Evolutionary conservation across 1,284 basidiomycete species (phyloP).

Genomic region (Mycena sp.): DNA sequence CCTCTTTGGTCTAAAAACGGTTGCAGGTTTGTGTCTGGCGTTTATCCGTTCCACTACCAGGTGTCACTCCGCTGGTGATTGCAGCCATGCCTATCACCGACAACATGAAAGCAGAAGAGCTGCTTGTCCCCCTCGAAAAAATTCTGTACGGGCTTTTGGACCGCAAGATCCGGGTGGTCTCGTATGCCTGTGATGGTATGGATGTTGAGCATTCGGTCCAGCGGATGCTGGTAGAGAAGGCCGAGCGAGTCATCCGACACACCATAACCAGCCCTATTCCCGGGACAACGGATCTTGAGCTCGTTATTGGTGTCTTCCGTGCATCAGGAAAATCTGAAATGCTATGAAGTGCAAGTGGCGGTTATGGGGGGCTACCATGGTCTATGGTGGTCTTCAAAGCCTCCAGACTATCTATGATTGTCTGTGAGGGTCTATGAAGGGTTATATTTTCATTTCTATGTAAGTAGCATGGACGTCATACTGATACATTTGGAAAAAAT

Average conservation of each 20-base stretch:
- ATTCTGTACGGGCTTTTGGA: constrained; percentile 34
- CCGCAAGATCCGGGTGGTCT: constrained; percentile 32
- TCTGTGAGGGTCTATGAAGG: too few species aligned
- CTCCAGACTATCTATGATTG: too few species aligned
- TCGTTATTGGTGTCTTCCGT: constrained; percentile 15
- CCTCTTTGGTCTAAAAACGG: neutral
- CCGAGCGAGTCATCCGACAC: constrained; percentile 1
- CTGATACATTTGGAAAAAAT: too few species aligned
- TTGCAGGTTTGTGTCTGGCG: constrained; percentile 13
- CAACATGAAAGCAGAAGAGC: constrained; percentile 22
- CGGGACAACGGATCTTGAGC: neutral
- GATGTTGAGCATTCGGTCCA: constrained; percentile 38
- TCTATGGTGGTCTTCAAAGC: too few species aligned
- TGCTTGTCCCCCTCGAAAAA: constrained; percentile 22
- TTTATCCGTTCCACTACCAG: too few species aligned
- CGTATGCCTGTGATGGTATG: too few species aligned
- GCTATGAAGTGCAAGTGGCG: too few species aligned
- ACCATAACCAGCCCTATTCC: constrained; percentile 22
- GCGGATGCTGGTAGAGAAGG: constrained; percentile 17
- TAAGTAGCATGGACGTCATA: too few species aligned
- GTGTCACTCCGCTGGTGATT: constrained; percentile 35
- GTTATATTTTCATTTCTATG: too few species aligned
- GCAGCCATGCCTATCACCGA: constrained; percentile 38
- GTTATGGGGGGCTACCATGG: too few species aligned
- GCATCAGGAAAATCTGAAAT: too few species aligned